phyloP scores from a whole-genome alignment of 2,329 filamentous ascomycete species.

The Xylaria digitata region DNA sequence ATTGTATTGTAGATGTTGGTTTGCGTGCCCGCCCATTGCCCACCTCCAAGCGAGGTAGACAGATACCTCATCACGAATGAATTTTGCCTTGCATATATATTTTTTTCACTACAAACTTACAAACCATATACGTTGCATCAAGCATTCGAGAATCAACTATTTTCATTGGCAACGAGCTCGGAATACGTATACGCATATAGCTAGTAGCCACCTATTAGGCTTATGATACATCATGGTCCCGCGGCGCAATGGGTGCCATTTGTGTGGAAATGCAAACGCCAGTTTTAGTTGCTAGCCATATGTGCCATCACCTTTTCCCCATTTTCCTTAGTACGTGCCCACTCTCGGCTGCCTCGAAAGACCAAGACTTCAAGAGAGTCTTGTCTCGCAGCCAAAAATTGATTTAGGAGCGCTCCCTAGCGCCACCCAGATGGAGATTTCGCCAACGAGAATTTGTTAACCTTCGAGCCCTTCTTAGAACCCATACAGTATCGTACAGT shows the following conservation, averaged over 20 bases:
- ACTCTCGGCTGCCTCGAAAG: background rate
- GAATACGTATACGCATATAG: background rate
- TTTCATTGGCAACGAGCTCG: background rate
- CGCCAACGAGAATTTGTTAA: background rate
- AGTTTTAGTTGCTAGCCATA: background rate
- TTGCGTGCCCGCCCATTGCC: background rate
- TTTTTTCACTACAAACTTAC: background rate
- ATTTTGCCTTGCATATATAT: background rate
- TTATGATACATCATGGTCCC: slow-evolving; percentile 1
- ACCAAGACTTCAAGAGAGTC: background rate
- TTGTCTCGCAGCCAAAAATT: background rate
- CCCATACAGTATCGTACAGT: background rate
- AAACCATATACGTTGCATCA: background rate
- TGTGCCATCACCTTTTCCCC: background rate
- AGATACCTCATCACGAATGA: slow-evolving; percentile 27
- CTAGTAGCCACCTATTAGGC: background rate
- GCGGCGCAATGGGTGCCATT: background rate
- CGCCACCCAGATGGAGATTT: background rate
- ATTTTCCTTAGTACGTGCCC: background rate
- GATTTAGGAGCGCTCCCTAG: background rate
- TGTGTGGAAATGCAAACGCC: slow-evolving; percentile 10
- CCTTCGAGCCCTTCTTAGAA: background rate
- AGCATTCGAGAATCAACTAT: background rate
- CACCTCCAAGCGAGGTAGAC: slow-evolving; percentile 9
- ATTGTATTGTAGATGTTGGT: slow-evolving; percentile 15